Base-by-base conservation (phyloP, 257 asterid genomes). In the Voacanga thouarsii region DNA sequence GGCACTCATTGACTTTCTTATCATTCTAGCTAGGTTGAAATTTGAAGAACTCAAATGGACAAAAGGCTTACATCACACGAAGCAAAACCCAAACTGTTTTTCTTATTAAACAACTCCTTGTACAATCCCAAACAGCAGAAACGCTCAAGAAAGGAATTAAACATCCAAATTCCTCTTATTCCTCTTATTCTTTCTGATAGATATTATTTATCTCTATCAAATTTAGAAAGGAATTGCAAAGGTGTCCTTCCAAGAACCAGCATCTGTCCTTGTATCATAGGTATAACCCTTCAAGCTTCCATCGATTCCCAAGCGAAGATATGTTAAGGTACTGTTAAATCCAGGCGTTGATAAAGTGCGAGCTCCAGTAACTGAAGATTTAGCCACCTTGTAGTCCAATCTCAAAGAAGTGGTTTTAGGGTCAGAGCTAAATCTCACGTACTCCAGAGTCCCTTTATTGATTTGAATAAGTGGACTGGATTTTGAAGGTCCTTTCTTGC, bases 231-330 rank as follows among this genome's bases (percentile, higher is more conserved):
- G 56, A 51, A 55, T 0, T 19, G 61, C 3, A 55, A 55, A 82
- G 12, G 83, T 82, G 44, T 45, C 80, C 9, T 49, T 51, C 85
- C 85, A 82, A 12, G 75, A 72, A 24, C 41, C 39, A 60, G 37
- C 68, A 14, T 49, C 73, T 28, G 59, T 80, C n/a, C 37, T 53
- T 6, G 61, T 57, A 26, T 28, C 60, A 56, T 73, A 78, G 23
- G 89, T 87, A 19, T 33, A 80, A 0, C 84, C 85, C 63, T 77
- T 75, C 24, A 89, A 71, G 0, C 78, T 84, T 41, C 90, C 90
- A 26, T 89, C 89, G 0, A 86, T 61, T 3, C 87, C 89, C 59
- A 89, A 71, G 0, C 92, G 84, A 39, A 89, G 84, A 55, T 78
- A 89, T 12, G 89, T 83, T 1, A 87, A 78, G 14, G 88, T 83